phyloP scores from a whole-genome alignment of 768 basidiomycete species.

The Cyclocybe aegerita region DNA sequence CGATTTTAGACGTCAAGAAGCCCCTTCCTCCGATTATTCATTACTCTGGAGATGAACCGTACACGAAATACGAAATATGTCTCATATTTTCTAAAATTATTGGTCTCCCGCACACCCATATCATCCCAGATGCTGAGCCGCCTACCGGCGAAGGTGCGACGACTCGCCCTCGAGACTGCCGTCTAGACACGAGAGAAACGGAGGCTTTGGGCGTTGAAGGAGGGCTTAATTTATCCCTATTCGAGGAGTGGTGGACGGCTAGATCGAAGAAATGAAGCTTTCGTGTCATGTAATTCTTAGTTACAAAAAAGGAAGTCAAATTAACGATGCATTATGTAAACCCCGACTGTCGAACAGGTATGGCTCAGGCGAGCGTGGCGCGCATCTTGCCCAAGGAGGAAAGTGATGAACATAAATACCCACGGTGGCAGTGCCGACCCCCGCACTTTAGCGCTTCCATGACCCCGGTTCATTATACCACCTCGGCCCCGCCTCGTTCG shows the following conservation, averaged over 20 bases:
- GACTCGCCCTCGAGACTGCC: slow-evolving; percentile 77
- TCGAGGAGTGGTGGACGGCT: slow-evolving; percentile 84
- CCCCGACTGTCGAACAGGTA: no score
- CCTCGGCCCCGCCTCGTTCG: no score
- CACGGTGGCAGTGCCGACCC: no score
- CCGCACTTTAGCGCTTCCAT: no score
- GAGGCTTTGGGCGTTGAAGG: slow-evolving; percentile 60
- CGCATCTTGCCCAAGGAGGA: no score
- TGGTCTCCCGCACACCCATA: slow-evolving; percentile 67
- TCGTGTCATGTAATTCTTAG: not conserved
- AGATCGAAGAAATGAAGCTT: slow-evolving; percentile 34
- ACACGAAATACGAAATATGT: slow-evolving; percentile 95
- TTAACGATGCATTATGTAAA: no score
- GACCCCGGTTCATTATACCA: no score
- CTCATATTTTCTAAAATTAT: slow-evolving; percentile 74
- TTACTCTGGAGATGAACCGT: slow-evolving; percentile 78
- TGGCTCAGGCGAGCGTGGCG: no score
- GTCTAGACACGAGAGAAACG: slow-evolving; percentile 75
- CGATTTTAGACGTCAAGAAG: slow-evolving; percentile 30
- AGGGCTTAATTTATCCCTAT: slow-evolving; percentile 61
- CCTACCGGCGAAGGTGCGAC: slow-evolving; percentile 67
- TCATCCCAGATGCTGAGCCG: slow-evolving; percentile 68
- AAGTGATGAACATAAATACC: no score
- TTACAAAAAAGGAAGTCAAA: no score
- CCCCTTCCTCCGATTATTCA: slow-evolving; percentile 76